phyloP scores from a whole-genome alignment of 2,329 filamentous ascomycete genomes.

The Sporothrix pseudoabietina region DNA sequence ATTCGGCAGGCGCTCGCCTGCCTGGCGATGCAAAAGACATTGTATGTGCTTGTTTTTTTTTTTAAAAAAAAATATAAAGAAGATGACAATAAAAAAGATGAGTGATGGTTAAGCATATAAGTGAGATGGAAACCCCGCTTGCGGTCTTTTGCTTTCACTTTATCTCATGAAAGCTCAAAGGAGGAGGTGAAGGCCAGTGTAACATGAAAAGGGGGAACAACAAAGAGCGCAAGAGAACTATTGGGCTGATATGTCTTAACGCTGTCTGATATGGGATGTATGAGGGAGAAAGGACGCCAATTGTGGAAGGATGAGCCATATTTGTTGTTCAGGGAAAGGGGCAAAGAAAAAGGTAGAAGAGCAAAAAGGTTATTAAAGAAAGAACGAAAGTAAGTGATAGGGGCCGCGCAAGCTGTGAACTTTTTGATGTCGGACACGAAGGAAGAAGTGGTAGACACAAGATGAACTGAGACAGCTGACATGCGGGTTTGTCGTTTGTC shows the following conservation, averaged over 20 bases:
- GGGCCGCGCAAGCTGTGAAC: slow-evolving; percentile 9
- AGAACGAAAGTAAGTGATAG: neutral
- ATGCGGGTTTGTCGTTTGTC: neutral
- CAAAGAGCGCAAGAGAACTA: neutral
- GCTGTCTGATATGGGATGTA: neutral
- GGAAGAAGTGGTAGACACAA: neutral
- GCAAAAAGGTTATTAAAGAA: neutral
- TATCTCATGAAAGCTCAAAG: neutral
- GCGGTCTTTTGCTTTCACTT: neutral
- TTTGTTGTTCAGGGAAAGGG: slow-evolving; percentile 10
- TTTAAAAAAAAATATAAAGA: too few relatives aligned
- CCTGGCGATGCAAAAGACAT: neutral
- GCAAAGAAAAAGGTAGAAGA: neutral
- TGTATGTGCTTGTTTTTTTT: too few relatives aligned
- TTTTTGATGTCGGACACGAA: slow-evolving; percentile 11
- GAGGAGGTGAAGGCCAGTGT: neutral
- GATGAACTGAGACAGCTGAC: neutral
- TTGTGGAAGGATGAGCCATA: neutral
- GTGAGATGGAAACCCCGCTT: neutral
- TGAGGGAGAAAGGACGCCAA: neutral
- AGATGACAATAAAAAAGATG: neutral
- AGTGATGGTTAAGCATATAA: neutral
- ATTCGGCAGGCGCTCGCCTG: neutral
- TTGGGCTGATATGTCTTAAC: neutral
- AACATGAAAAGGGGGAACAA: neutral